Evolutionary conservation across 345 rosid species (phyloP), one percentile per base, ranked within the genome.

Genomic region (Punica granatum): DNA sequence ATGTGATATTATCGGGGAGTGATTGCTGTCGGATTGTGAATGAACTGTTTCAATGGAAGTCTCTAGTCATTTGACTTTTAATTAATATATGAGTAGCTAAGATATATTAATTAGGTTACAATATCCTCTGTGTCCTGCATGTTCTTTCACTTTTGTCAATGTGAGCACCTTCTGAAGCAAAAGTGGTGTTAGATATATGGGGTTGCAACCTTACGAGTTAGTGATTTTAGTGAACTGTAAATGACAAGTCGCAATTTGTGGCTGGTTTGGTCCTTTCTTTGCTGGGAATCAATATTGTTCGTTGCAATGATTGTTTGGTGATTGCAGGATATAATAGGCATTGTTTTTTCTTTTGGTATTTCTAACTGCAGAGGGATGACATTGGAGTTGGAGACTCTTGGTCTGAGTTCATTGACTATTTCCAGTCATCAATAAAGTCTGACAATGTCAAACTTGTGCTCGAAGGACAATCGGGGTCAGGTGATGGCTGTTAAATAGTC

Each of bases 331-430:
- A 6, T 10, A 11, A 7, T 51, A 25, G 4, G 23, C 1, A 23
- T 51, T 51, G 28, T 25, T 3, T 56, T 56, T 3, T 61, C 3
- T 3, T 33, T 42, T 11, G 35, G 19, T 30, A 53, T 7, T 35
- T 60, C 37, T 60, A 19, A 54, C 25, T 81, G 75, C 91, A 92
- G 94, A 89, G 91, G 73, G 97, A 94, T 69, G 79, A 73, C 72
- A 78, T 82, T 59, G 97, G 99, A 51, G 77, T 94, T 59, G 92
- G 96, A 25, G 95, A 92, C 59, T 86, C 93, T 25, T 88, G 91
- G 97, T 84, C 85, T 8, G 97, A 94, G 60, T 89, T 91, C 75
- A 67, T 89, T 23, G 86, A 89, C 73, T 94, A 94, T 72, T 61
- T 87, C 4, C 21, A 78, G 16, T 84, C 91, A 70, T 89, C 96